Evolutionary conservation across 805 yeast genomes (phyloP).

Genomic region (Hanseniaspora hatyaiensis): DNA sequence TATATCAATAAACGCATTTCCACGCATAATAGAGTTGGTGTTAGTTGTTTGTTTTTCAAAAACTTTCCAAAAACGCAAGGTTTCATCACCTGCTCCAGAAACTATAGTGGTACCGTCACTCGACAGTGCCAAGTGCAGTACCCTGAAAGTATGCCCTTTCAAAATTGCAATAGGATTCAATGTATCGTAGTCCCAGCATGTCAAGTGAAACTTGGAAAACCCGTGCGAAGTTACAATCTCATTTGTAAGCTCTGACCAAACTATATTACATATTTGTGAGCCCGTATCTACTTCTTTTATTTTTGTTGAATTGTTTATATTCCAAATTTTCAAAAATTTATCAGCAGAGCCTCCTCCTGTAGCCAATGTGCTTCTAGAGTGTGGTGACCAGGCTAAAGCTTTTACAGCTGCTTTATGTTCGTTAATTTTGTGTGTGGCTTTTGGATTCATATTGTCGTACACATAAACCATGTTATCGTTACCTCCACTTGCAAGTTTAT

Average conservation of each 20-base stretch:
- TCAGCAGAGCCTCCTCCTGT: slow-evolving; percentile 97
- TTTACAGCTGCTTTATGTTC: slow-evolving; percentile 94
- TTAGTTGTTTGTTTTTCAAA: slow-evolving; percentile 47
- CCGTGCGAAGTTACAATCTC: slow-evolving; percentile 95
- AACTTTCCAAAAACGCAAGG: slow-evolving; percentile 88
- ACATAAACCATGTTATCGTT: slow-evolving; percentile 77
- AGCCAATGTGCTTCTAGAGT: slow-evolving; percentile 84
- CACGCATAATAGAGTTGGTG: neutral
- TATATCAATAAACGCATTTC: neutral
- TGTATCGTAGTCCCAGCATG: slow-evolving; percentile 86
- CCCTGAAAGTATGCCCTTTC: slow-evolving; percentile 90
- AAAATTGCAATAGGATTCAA: slow-evolving; percentile 86
- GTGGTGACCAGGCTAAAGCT: slow-evolving; percentile 96
- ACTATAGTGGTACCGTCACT: slow-evolving; percentile 96
- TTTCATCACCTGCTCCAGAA: slow-evolving; percentile 98
- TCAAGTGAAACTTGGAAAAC: slow-evolving; percentile 76
- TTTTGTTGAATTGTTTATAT: slow-evolving; percentile 64
- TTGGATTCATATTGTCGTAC: slow-evolving; percentile 66
- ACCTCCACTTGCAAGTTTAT: slow-evolving; percentile 89
- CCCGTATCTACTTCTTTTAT: slow-evolving; percentile 83
- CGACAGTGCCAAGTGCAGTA: slow-evolving; percentile 73
- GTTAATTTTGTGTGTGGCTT: slow-evolving; percentile 58
- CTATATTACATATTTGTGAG: slow-evolving; percentile 86
- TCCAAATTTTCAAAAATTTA: slow-evolving; percentile 82
- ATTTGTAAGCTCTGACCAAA: slow-evolving; percentile 85